A percentile compares a stretch with the other conserved stretches of the same genome.
Evolutionary conservation across 768 basidiomycete species (phyloP).

Genomic region (Phaeolepiota aurea): DNA sequence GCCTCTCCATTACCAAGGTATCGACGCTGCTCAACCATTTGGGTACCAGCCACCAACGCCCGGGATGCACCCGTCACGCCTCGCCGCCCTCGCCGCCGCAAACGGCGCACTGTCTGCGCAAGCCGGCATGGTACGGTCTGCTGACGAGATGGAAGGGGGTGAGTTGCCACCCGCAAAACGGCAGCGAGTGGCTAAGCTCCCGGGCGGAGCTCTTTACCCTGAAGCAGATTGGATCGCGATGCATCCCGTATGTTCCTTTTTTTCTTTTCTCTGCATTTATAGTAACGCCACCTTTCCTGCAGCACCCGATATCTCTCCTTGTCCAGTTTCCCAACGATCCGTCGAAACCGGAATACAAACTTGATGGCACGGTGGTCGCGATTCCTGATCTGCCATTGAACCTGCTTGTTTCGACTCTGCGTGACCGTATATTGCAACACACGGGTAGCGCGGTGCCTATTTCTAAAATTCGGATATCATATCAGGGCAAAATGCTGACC

Average conservation of each 20-base stretch:
- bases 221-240: constrained; percentile 86
- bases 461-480: constrained; percentile 75
- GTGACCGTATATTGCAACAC: constrained; percentile 78
- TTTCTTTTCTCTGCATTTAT: not conserved
- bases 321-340: constrained; percentile 80
- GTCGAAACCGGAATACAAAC: constrained; percentile 88
- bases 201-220: constrained; percentile 76
- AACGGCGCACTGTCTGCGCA: constrained; percentile 40
- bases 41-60: constrained; percentile 65
- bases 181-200: constrained; percentile 78
- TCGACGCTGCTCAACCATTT: constrained; percentile 70
- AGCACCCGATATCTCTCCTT: constrained; percentile 81
- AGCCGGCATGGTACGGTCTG: constrained; percentile 66
- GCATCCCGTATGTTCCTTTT: constrained; percentile 60
- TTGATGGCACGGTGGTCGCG: constrained; percentile 72
- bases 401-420: constrained; percentile 77
- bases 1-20: constrained; percentile 78
- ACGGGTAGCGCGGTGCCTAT: constrained; percentile 74
- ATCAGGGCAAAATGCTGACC: constrained; percentile 77
- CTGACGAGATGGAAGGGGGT: constrained; percentile 73
- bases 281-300: constrained; percentile 3
- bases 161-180: constrained; percentile 80
- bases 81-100: constrained; percentile 50
- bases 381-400: constrained; percentile 81
- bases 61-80: constrained; percentile 62